phyloP scores from a whole-genome alignment of 2,329 filamentous ascomycete genomes.

The Phyllosticta citribraziliensis region DNA sequence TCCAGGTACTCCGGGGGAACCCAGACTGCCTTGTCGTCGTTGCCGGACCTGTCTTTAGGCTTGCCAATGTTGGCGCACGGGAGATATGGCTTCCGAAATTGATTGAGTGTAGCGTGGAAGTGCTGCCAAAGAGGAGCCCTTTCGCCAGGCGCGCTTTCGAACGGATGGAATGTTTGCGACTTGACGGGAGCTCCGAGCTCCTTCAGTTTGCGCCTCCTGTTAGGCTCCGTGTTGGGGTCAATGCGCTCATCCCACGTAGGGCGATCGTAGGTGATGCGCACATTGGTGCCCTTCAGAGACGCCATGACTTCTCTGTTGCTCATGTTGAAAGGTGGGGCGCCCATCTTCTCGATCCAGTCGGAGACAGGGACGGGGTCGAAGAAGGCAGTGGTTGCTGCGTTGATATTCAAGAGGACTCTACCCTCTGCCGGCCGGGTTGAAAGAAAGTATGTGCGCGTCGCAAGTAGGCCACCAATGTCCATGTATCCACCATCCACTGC shows the following conservation, averaged over 20 bases:
- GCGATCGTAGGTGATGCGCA: conserved; percentile 10
- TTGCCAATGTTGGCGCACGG: not conserved
- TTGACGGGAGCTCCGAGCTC: not conserved
- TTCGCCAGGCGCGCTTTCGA: not conserved
- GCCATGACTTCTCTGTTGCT: not conserved
- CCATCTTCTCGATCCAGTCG: not conserved
- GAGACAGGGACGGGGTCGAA: not conserved
- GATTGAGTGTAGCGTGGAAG: not conserved
- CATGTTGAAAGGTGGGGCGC: not conserved
- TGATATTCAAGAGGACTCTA: not conserved
- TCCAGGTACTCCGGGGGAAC: conserved; percentile 1
- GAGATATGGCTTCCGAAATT: not conserved
- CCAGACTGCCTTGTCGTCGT: not conserved
- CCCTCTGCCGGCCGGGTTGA: conserved; percentile 12
- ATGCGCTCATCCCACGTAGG: not conserved
- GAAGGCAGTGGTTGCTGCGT: not conserved
- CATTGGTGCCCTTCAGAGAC: conserved; percentile 6
- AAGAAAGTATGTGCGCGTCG: not conserved
- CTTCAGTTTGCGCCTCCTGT: not conserved
- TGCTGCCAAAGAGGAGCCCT: not conserved
- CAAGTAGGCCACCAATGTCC: not conserved
- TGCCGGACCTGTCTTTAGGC: not conserved
- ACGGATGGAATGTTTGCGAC: not conserved
- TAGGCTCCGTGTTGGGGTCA: not conserved
- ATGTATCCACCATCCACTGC: not conserved